Evolutionary conservation across 768 basidiomycete genomes (phyloP), one percentile per base, ranked within the genome.

Genomic region (Psilocybe sp.): DNA sequence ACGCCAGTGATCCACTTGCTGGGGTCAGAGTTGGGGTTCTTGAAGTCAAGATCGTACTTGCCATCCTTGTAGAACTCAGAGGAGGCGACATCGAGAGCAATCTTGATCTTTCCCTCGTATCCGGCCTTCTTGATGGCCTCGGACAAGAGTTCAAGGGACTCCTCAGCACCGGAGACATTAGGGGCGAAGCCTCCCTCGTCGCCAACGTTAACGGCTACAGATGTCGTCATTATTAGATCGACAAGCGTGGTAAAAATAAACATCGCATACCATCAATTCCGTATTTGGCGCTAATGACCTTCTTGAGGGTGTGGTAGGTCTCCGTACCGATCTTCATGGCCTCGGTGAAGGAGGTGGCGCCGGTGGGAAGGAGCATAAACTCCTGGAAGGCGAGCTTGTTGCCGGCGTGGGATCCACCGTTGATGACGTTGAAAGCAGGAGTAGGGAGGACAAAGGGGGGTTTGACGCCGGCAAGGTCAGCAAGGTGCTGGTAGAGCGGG

Each of bases 331-430:
- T 94, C 77, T 98, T 96, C 86, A 99, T 87, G 50, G 97, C 94
- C 78, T 99, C 95, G 31, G 90, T 85, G 81, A 98, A 99, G 52
- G 80, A 80, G 14, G 78, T 61, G 45, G 97, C 97, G 46, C 95
- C 96, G 53, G 93, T 95, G 54, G 97, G 96, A 55, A 98, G 81
- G 60, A 99, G 81, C 97, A 99, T 98, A 80, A 99, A 99, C 74
- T 99, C 97, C 74, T 99, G 97, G 91, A 98, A 99, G 35, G 97
- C 97, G 56, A 99, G 89, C 74, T 96, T 95, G 82, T 99, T 99
- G 44, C 97, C 97, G 51, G 97, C 97, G 69, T 99, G 97, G 55
- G 96, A 98, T 57, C 97, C 97, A 70, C 97, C 97, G 74, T 99
- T 99, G 80, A 99, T 99, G 62, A 99, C 97, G 70, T 99, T 99